Evolutionary conservation across 345 rosid genomes (phyloP).

Genomic region (Camelina neglecta): DNA sequence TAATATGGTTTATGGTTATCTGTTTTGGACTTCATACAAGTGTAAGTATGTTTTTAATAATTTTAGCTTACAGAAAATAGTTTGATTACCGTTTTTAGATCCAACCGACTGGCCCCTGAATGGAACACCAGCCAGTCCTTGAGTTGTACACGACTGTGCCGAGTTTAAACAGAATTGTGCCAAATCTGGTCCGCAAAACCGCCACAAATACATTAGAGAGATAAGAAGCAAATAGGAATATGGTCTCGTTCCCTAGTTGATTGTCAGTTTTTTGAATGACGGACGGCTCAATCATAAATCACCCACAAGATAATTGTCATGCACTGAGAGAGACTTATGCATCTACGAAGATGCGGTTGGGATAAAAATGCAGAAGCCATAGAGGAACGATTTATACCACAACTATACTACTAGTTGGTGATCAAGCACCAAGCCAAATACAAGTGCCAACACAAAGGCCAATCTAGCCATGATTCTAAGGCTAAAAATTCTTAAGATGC

Average conservation of each 20-base stretch:
- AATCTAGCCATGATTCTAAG: not conserved
- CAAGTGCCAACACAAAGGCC: not conserved
- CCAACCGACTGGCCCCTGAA: not conserved
- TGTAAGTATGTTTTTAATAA: not conserved
- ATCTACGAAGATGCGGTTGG: not conserved
- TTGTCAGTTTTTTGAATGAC: not conserved
- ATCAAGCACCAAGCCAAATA: slow-evolving; percentile 4
- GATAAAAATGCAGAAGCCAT: not conserved
- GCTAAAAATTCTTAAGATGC: not conserved
- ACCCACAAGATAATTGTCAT: not conserved
- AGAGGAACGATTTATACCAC: not conserved
- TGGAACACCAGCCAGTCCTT: not conserved
- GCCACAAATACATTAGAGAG: no score
- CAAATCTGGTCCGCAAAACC: no score
- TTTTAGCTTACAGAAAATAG: not conserved
- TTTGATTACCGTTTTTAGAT: not conserved
- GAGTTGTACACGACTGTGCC: not conserved
- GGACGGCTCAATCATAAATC: not conserved
- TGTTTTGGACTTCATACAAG: not conserved
- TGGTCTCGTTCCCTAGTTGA: not conserved
- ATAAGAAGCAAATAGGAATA: not conserved
- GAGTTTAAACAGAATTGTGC: no score
- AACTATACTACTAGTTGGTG: not conserved
- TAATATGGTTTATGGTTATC: not conserved
- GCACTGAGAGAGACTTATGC: not conserved